These are phyloP conservation scores for Heteromeles arbutifolia DNA, from an alignment of 306 rosid genomes.

Conservation along the genomic window DNA sequence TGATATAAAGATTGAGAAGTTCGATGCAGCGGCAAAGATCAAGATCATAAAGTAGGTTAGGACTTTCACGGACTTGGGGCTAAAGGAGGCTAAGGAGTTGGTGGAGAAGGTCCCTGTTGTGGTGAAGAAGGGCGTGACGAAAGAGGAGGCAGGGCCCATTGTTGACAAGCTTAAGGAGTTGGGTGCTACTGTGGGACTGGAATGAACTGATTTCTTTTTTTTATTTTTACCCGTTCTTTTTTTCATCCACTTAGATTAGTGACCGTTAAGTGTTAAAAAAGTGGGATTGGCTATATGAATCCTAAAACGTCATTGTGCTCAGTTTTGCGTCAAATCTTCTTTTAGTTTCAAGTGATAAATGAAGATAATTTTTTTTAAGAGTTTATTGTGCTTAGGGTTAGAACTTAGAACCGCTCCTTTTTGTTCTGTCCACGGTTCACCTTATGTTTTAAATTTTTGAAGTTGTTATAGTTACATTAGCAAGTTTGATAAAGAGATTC, in stretches of 20 bases:
- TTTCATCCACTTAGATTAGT: neutral
- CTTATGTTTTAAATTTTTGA: neutral
- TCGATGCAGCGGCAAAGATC: slow-evolving; percentile 42
- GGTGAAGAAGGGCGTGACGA: slow-evolving; percentile 38
- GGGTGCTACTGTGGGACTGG: slow-evolving; percentile 9
- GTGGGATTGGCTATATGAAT: too few species aligned
- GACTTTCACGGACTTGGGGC: slow-evolving; percentile 38
- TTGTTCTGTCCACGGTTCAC: neutral
- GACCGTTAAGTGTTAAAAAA: neutral
- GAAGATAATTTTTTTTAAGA: neutral
- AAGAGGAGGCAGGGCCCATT: slow-evolving; percentile 38
- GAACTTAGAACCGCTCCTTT: neutral
- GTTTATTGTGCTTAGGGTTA: too few species aligned
- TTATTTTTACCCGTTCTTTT: neutral
- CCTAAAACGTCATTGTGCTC: too few species aligned
- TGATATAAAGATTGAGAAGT: slow-evolving; percentile 46
- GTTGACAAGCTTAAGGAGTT: slow-evolving; percentile 43
- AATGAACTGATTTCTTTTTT: neutral
- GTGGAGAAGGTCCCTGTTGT: slow-evolving; percentile 46
- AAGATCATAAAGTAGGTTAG: slow-evolving; percentile 48
- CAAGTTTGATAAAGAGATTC: too few species aligned
- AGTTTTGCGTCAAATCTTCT: too few species aligned
- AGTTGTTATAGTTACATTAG: too few species aligned
- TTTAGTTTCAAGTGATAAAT: neutral
- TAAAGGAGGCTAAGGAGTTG: slow-evolving; percentile 49